Percentiles rank a stretch among this genome's conserved stretches.
Conservation (phyloP, 176 grass and related monocot species). For the Canna indica region DNA sequence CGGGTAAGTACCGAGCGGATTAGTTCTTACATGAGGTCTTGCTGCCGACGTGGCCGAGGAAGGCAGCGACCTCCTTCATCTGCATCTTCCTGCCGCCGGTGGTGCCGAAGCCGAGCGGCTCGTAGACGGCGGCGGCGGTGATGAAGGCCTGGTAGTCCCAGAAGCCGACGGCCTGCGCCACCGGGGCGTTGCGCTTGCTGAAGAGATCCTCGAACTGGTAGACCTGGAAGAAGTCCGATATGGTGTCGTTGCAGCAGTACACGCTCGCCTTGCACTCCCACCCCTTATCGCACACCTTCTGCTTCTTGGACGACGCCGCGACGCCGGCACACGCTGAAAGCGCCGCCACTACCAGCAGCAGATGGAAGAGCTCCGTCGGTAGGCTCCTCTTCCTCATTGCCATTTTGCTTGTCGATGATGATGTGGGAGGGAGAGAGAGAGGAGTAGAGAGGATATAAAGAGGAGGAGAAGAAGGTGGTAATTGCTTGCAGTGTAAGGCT, state of each 20-base stretch:
- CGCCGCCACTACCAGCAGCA: background rate
- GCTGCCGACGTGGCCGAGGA: slow-evolving; percentile 78
- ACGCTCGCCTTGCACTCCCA: slow-evolving; percentile 79
- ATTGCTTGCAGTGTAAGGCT: no score
- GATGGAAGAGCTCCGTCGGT: background rate
- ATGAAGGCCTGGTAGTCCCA: slow-evolving; percentile 82
- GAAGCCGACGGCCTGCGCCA: slow-evolving; percentile 60
- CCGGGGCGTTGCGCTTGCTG: slow-evolving; percentile 47
- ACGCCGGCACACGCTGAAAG: slow-evolving; percentile 6
- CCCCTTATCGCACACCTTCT: slow-evolving; percentile 60
- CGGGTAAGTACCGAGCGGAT: no score
- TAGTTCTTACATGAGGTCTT: slow-evolving; percentile 56
- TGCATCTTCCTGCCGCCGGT: slow-evolving; percentile 53
- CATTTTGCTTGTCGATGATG: background rate
- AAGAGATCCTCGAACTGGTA: slow-evolving; percentile 88
- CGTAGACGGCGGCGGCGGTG: slow-evolving; percentile 44
- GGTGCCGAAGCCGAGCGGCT: slow-evolving; percentile 77
- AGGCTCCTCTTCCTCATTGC: background rate
- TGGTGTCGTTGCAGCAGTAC: slow-evolving; percentile 82
- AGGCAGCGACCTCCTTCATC: slow-evolving; percentile 77
- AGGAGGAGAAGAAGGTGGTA: background rate
- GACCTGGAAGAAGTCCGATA: slow-evolving; percentile 67
- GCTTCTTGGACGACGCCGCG: slow-evolving; percentile 14
- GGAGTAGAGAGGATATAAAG: background rate
- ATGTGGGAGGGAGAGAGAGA: background rate